Percentiles rank a stretch among this genome's conserved stretches.
These are phyloP conservation scores for Lactifluus hygrophoroides DNA, from an alignment of 768 basidiomycete species.

Conservation along the genomic window DNA sequence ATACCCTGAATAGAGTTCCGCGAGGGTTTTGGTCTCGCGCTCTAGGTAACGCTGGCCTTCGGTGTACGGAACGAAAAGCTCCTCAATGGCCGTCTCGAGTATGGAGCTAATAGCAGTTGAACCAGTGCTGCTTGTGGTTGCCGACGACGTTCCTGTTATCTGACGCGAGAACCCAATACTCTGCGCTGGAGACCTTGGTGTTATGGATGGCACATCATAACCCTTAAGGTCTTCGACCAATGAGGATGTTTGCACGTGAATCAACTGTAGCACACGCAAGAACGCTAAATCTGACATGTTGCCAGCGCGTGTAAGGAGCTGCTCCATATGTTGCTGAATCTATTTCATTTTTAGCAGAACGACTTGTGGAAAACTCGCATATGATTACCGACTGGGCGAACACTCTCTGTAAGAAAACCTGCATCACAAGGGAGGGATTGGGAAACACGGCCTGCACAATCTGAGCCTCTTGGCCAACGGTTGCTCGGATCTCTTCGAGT, in stretches of 20 bases:
- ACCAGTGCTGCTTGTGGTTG: slow-evolving; percentile 36
- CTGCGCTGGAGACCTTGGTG: slow-evolving; percentile 57
- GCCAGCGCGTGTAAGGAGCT: slow-evolving; percentile 66
- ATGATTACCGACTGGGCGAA: slow-evolving; percentile 89
- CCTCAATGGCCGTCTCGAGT: slow-evolving; percentile 95
- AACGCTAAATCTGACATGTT: slow-evolving; percentile 83
- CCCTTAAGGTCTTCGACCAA: slow-evolving; percentile 88
- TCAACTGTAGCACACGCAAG: slow-evolving; percentile 81
- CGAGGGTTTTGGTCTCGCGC: slow-evolving; percentile 77
- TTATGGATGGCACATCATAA: slow-evolving; percentile 72
- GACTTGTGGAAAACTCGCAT: background rate
- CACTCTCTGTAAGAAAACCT: slow-evolving; percentile 93
- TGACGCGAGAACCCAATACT: slow-evolving; percentile 51
- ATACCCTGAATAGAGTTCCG: slow-evolving; percentile 66
- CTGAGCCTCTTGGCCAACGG: slow-evolving; percentile 92
- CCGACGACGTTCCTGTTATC: slow-evolving; percentile 34
- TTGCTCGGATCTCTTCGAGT: slow-evolving; percentile 79
- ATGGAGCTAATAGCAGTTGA: slow-evolving; percentile 60
- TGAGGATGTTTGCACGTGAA: slow-evolving; percentile 66
- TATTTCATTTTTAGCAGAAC: slow-evolving; percentile 26
- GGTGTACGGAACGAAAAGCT: slow-evolving; percentile 88
- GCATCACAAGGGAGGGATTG: slow-evolving; percentile 93
- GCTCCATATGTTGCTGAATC: slow-evolving; percentile 97
- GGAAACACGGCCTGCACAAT: slow-evolving; percentile 99
- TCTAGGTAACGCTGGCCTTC: slow-evolving; percentile 91